These are phyloP conservation scores for Talaromyces atroroseus DNA, from an alignment of 2,329 filamentous ascomycete genomes.

Conservation along the genomic window DNA sequence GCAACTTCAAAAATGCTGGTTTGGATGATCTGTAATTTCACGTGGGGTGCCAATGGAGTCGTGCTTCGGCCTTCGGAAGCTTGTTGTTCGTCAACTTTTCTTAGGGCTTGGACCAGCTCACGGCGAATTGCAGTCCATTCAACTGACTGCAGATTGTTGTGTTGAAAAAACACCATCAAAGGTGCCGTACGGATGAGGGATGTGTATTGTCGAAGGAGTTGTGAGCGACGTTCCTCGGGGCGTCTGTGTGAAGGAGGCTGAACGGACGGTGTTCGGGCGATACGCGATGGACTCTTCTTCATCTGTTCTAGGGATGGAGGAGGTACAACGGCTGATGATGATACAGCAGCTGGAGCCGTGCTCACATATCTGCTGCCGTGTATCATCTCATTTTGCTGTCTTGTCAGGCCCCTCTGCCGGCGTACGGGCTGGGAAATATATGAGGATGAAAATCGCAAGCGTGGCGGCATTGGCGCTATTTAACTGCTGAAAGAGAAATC, in stretches of 20 bases:
- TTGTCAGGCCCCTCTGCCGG: conserved; percentile 31
- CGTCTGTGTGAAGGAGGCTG: conserved; percentile 86
- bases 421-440: conserved; percentile 31
- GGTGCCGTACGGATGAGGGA: conserved; percentile 81
- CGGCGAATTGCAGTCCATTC: conserved; percentile 70
- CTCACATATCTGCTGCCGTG: conserved; percentile 25
- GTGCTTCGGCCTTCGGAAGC: conserved; percentile 47
- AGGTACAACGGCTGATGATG: conserved; percentile 37
- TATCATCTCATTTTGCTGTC: conserved; percentile 38
- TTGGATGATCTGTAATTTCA: conserved; percentile 78
- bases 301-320: conserved; percentile 48
- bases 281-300: conserved; percentile 19
- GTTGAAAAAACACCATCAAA: conserved; percentile 78
- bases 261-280: conserved; percentile 44
- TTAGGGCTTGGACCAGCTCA: conserved; percentile 58
- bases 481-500: background rate
- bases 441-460: conserved; percentile 40
- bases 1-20: conserved; percentile 85
- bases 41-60: conserved; percentile 48
- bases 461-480: conserved; percentile 47
- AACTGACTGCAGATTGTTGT: conserved; percentile 67
- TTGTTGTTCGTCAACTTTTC: conserved; percentile 62
- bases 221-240: conserved; percentile 81
- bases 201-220: conserved; percentile 80
- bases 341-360: conserved; percentile 46